Evolutionary conservation across 306 rosid genomes (phyloP).

Genomic region (Canavalia ensiformis): DNA sequence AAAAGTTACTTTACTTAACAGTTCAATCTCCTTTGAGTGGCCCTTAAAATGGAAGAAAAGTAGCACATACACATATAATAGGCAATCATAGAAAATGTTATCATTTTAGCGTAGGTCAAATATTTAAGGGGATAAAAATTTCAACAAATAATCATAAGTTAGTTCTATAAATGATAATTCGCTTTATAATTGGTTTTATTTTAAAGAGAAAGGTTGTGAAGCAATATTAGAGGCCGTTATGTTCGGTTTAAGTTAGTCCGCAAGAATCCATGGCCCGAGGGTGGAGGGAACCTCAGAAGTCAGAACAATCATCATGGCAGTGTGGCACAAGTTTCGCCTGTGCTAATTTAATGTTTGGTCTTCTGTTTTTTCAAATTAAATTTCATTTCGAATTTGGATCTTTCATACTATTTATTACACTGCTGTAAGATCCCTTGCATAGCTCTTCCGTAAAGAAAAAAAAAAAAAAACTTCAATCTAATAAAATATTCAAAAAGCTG

Average conservation of each 20-base stretch:
- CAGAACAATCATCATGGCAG: neutral
- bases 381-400: conserved; percentile 7
- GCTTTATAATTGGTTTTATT: conserved; percentile 44
- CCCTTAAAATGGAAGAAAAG: neutral
- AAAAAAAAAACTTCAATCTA: neutral
- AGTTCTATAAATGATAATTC: neutral
- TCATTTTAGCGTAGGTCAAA: neutral
- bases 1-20: neutral
- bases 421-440: neutral
- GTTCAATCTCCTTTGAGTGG: neutral
- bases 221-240: neutral
- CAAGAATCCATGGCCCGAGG: conserved; percentile 16
- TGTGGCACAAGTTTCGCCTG: neutral
- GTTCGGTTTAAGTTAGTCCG: neutral
- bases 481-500: neutral
- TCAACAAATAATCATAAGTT: neutral
- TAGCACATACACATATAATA: neutral
- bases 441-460: neutral
- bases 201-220: neutral
- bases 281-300: conserved; percentile 21
- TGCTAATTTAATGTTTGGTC: conserved; percentile 21
- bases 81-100: neutral
- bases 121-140: neutral
- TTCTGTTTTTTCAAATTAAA: neutral
- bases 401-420: neutral